Percentiles rank a stretch among this genome's conserved stretches.
Conservation (phyloP, 2,329 filamentous ascomycete genomes). For the Phyllosticta citribraziliensis region DNA sequence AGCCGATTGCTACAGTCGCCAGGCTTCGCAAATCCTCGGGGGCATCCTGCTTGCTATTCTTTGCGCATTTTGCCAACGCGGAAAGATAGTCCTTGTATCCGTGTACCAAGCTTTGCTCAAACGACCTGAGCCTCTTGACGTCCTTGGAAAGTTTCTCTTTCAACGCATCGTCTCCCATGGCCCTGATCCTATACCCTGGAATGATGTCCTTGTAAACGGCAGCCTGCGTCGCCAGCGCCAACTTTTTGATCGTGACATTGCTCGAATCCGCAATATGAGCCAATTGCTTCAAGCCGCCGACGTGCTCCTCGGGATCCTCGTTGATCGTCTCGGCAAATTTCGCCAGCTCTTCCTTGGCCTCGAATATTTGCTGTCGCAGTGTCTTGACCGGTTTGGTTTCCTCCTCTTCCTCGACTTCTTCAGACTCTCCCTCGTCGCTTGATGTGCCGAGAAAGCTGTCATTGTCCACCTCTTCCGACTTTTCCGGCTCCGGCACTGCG, state of each 20-base stretch:
- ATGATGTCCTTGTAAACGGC: conserved; percentile 93
- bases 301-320: conserved; percentile 87
- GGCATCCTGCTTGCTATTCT: conserved; percentile 38
- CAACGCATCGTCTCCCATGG: conserved; percentile 62
- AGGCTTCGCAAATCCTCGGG: conserved; percentile 37
- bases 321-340: conserved; percentile 72
- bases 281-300: conserved; percentile 66
- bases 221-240: conserved; percentile 77
- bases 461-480: conserved; percentile 48
- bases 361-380: conserved; percentile 66
- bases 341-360: conserved; percentile 87
- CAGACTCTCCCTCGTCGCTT: conserved; percentile 42
- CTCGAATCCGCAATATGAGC: conserved; percentile 61
- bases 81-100: conserved; percentile 81
- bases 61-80: conserved; percentile 59
- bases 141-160: conserved; percentile 84
- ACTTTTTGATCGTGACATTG: conserved; percentile 68
- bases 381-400: conserved; percentile 56
- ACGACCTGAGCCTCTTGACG: conserved; percentile 68
- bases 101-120: conserved; percentile 77
- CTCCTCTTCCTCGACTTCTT: conserved; percentile 32
- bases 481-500: conserved; percentile 14
- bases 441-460: conserved; percentile 55
- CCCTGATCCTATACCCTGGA: conserved; percentile 88
- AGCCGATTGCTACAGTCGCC: conserved; percentile 69